phyloP scores from a whole-genome alignment of 1,284 basidiomycete genomes.

The Ganoderma leucocontextum region DNA sequence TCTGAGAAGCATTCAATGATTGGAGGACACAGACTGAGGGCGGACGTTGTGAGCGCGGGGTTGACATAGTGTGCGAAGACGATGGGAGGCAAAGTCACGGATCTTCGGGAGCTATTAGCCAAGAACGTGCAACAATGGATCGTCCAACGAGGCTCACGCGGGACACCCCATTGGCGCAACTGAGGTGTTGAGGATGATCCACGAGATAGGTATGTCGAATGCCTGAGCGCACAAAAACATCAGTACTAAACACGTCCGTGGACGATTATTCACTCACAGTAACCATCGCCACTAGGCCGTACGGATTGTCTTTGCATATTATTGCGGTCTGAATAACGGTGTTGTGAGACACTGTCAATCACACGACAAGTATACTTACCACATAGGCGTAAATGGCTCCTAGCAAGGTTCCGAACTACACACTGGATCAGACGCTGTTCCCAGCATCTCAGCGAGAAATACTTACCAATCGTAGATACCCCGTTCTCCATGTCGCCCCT shows the following conservation, averaged over 20 bases:
- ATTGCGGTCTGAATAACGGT: slow-evolving; percentile 47
- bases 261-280: slow-evolving; percentile 44
- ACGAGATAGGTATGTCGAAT: slow-evolving; percentile 56
- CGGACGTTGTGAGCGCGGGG: slow-evolving; percentile 38
- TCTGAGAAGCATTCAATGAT: background rate
- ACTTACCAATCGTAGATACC: slow-evolving; percentile 55
- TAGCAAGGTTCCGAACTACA: slow-evolving; percentile 53
- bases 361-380: slow-evolving; percentile 40
- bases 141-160: slow-evolving; percentile 44
- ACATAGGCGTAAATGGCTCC: slow-evolving; percentile 56
- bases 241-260: background rate
- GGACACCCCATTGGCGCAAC: slow-evolving; percentile 55
- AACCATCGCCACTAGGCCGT: slow-evolving; percentile 51
- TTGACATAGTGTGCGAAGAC: slow-evolving; percentile 50
- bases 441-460: background rate
- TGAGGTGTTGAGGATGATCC: slow-evolving; percentile 52
- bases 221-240: slow-evolving; percentile 37
- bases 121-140: background rate
- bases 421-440: background rate
- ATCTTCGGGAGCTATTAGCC: slow-evolving; percentile 39
- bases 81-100: slow-evolving; percentile 56
- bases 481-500: slow-evolving; percentile 58
- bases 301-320: slow-evolving; percentile 53
- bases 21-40: slow-evolving; percentile 41
- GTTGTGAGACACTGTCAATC: background rate